phyloP scores from a whole-genome alignment of 2,329 filamentous ascomycete species.

The Fonsecaea pugnacius region DNA sequence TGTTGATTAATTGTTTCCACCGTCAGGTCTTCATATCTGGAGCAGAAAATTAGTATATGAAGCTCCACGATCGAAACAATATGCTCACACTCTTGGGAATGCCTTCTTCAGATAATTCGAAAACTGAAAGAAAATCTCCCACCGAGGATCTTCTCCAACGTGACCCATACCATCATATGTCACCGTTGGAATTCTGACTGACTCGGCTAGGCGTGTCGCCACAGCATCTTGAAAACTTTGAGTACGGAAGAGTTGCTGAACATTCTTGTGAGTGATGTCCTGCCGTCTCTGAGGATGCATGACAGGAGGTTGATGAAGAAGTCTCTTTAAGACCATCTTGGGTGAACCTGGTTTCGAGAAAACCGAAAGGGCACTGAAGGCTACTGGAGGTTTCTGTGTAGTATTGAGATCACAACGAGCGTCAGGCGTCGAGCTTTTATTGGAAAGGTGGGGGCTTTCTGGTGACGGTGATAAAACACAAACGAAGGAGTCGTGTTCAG shows the following conservation, averaged over 20 bases:
- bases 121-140: constrained; percentile 63
- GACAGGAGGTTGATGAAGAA: constrained; percentile 25
- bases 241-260: constrained; percentile 29
- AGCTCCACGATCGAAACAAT: background rate
- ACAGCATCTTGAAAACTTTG: constrained; percentile 29
- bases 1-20: constrained; percentile 62
- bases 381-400: background rate
- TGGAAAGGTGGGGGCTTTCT: constrained; percentile 2
- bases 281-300: constrained; percentile 27
- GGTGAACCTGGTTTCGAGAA: background rate
- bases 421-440: constrained; percentile 12
- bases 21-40: constrained; percentile 24
- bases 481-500: background rate
- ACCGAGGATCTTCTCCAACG: constrained; percentile 61
- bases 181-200: constrained; percentile 60
- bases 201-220: constrained; percentile 45
- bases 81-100: constrained; percentile 55
- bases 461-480: constrained; percentile 4
- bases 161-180: constrained; percentile 61
- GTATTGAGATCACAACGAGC: background rate
- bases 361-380: background rate
- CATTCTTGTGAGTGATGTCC: constrained; percentile 26
- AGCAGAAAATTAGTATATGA: constrained; percentile 1
- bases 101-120: constrained; percentile 55
- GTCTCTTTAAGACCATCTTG: constrained; percentile 27